Evolutionary conservation across 768 basidiomycete species (phyloP).

Genomic region (Amanita pallidorosea): DNA sequence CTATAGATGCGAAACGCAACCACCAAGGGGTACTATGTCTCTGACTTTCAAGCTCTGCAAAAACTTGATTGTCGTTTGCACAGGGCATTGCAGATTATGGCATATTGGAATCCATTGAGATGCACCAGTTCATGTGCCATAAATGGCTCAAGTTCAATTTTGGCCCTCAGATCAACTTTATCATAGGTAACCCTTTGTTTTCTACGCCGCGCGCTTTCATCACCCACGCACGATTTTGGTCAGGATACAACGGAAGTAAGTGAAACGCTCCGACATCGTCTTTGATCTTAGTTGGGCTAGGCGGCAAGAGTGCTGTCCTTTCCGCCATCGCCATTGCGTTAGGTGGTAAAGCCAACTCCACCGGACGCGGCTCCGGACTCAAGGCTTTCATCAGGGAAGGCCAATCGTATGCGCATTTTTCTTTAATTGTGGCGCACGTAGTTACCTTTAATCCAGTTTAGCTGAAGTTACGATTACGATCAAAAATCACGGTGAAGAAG

Average conservation of each 20-base stretch:
- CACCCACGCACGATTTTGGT: too few species aligned
- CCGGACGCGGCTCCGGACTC: constrained; percentile 79
- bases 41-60: constrained; percentile 2
- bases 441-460: constrained; percentile 26
- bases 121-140: constrained; percentile 97
- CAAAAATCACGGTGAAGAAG: constrained; percentile 87
- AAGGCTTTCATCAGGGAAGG: constrained; percentile 84
- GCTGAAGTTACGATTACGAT: constrained; percentile 73
- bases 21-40: constrained; percentile 36
- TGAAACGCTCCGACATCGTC: constrained; percentile 9
- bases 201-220: neutral
- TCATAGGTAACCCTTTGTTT: constrained; percentile 54
- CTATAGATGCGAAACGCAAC: constrained; percentile 37
- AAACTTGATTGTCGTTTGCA: neutral
- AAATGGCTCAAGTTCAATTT: constrained; percentile 73
- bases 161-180: constrained; percentile 93
- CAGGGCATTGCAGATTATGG: constrained; percentile 83
- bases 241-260: constrained; percentile 90
- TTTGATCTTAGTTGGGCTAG: constrained; percentile 25
- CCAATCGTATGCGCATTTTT: constrained; percentile 43
- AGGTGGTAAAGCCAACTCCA: constrained; percentile 86
- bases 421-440: neutral
- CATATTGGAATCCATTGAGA: constrained; percentile 76
- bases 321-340: constrained; percentile 90
- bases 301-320: constrained; percentile 91